phyloP scores from a whole-genome alignment of 805 yeast genomes.

The Metschnikowia santaceciliae region DNA sequence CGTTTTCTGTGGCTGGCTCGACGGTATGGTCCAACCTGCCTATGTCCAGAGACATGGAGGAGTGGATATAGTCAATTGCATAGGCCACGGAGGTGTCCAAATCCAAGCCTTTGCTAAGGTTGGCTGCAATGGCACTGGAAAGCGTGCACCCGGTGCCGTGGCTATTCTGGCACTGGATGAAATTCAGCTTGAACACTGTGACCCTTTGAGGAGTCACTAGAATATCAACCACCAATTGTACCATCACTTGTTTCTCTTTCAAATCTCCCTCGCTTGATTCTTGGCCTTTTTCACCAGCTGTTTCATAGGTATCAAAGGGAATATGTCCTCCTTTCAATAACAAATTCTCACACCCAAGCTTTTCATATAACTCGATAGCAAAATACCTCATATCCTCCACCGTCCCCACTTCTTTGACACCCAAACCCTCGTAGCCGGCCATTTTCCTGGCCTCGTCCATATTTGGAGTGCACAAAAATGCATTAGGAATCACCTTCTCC shows the following conservation, averaged over 20 bases:
- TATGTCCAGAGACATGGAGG: conserved; percentile 47
- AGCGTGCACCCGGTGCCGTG: conserved; percentile 94
- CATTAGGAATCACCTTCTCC: conserved; percentile 44
- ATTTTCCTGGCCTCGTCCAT: conserved; percentile 52
- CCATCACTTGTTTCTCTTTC: too few relatives aligned
- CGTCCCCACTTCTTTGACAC: conserved; percentile 12
- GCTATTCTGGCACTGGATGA: conserved; percentile 48
- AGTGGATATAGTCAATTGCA: conserved; percentile 63
- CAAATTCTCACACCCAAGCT: conserved; percentile 46
- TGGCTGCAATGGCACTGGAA: conserved; percentile 75
- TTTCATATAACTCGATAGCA: conserved; percentile 22
- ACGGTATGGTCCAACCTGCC: conserved; percentile 74
- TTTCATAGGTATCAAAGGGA: conserved; percentile 33
- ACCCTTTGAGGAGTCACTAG: conserved; percentile 20
- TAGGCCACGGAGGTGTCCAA: conserved; percentile 49
- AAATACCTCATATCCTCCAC: conserved; percentile 34
- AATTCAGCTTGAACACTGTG: conserved; percentile 46
- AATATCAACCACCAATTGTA: background rate
- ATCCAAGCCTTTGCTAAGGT: conserved; percentile 53
- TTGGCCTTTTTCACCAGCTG: too few relatives aligned
- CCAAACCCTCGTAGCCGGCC: background rate
- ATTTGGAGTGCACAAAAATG: conserved; percentile 73
- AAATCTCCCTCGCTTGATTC: too few relatives aligned
- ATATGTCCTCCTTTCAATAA: conserved; percentile 81
- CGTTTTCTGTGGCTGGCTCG: background rate